phyloP scores from a whole-genome alignment of 2,329 filamentous ascomycete species.

The Aaosphaeria pasadenensis region DNA sequence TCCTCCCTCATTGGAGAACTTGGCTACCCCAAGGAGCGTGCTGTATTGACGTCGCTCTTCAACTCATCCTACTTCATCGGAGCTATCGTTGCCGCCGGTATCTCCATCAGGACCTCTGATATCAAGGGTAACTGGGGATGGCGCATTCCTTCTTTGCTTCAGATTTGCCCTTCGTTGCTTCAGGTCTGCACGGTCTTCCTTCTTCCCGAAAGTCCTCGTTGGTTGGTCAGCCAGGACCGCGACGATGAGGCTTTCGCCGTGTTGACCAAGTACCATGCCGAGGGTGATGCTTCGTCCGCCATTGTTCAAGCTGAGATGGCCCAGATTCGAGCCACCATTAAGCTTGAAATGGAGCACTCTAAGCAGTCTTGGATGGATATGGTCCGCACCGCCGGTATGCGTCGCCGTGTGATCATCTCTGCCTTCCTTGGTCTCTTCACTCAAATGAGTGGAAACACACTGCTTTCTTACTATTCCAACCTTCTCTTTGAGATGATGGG shows the following conservation, averaged over 20 bases:
- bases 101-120: conserved; percentile 61
- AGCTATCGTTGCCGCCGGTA: conserved; percentile 55
- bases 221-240: conserved; percentile 31
- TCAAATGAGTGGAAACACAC: conserved; percentile 64
- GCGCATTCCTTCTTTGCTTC: conserved; percentile 64
- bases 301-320: conserved; percentile 65
- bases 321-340: conserved; percentile 64
- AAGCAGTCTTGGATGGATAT: conserved; percentile 59
- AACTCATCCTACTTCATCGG: conserved; percentile 67
- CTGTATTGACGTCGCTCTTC: conserved; percentile 63
- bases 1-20: conserved; percentile 62
- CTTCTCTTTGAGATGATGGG: conserved; percentile 60
- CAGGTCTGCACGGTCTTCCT: conserved; percentile 48
- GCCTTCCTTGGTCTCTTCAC: conserved; percentile 64
- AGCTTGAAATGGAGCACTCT: conserved; percentile 53
- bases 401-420: conserved; percentile 60
- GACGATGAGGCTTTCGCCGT: conserved; percentile 50
- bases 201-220: conserved; percentile 43
- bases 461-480: conserved; percentile 56
- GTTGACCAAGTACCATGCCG: conserved; percentile 63
- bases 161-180: conserved; percentile 57
- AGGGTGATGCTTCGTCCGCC: conserved; percentile 51
- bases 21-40: conserved; percentile 66
- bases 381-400: conserved; percentile 60
- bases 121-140: conserved; percentile 63